These are phyloP conservation scores for Firmiana major DNA, from an alignment of 345 rosid species.

Conservation along the genomic window DNA sequence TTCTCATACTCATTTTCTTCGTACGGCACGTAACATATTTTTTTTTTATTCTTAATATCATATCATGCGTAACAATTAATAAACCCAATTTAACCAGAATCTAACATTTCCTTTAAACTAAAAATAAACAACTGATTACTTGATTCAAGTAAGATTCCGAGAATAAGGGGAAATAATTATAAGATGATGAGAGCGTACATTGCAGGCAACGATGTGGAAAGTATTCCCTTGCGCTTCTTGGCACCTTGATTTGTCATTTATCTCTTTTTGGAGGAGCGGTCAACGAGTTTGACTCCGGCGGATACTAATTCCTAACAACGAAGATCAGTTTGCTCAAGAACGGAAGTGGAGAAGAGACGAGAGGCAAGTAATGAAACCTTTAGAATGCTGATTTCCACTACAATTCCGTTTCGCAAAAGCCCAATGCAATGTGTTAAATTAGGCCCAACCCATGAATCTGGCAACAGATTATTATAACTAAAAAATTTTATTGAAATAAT, in stretches of 20 bases:
- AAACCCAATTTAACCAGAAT: not conserved
- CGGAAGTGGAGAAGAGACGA: not conserved
- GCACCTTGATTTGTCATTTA: conserved; percentile 91
- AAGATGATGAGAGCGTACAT: conserved; percentile 34
- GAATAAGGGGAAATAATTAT: not conserved
- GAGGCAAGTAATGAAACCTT: not conserved
- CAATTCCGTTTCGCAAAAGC: not conserved
- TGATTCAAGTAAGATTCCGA: no score
- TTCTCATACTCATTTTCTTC: no score
- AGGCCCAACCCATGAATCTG: no score
- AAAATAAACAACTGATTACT: not conserved
- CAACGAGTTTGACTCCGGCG: not conserved
- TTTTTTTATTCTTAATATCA: no score
- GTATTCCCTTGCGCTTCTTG: conserved; percentile 82
- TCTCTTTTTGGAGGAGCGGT: not conserved
- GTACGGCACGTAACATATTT: no score
- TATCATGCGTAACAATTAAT: no score
- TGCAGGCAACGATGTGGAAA: conserved; percentile 76
- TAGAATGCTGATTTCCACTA: not conserved
- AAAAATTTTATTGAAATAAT: no score
- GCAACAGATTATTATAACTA: no score
- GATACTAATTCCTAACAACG: no score
- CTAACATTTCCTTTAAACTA: not conserved
- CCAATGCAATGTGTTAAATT: not conserved
- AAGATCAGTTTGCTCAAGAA: not conserved